Evolutionary conservation across 208 protist species (phyloP).

Genomic region (Wallacemonas sp.): DNA sequence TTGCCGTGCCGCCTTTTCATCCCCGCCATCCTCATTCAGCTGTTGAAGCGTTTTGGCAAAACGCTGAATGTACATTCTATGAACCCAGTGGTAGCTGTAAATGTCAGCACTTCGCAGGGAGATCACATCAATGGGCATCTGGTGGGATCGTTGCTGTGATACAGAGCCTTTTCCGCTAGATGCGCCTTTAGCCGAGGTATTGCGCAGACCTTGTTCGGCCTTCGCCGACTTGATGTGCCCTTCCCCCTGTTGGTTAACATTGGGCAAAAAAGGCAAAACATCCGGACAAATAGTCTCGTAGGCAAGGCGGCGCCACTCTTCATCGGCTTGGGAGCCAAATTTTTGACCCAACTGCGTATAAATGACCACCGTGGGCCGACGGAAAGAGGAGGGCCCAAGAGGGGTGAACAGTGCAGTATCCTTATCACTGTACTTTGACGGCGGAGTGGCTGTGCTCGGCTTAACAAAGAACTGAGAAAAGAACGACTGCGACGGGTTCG

Average conservation of each 20-base stretch:
- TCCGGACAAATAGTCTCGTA: constrained; percentile 70
- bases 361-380: constrained; percentile 77
- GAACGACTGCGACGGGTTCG: constrained; percentile 23
- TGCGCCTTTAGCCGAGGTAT: neutral
- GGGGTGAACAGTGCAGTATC: constrained; percentile 51
- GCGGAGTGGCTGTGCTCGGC: constrained; percentile 2
- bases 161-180: neutral
- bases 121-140: constrained; percentile 77
- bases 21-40: constrained; percentile 12
- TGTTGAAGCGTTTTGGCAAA: constrained; percentile 62
- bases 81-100: constrained; percentile 82
- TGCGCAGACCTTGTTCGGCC: constrained; percentile 1
- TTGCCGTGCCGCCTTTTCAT: constrained; percentile 4
- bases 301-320: constrained; percentile 69
- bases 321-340: constrained; percentile 70
- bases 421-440: constrained; percentile 34
- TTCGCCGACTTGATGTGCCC: constrained; percentile 26
- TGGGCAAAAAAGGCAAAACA: constrained; percentile 44
- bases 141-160: constrained; percentile 1
- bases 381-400: constrained; percentile 53
- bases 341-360: constrained; percentile 84
- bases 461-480: constrained; percentile 23
- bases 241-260: constrained; percentile 14
- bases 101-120: constrained; percentile 81
- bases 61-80: constrained; percentile 67